Evolutionary conservation across 352 stramenopile species (phyloP).

Genomic region (Aphanomyces invadans): DNA sequence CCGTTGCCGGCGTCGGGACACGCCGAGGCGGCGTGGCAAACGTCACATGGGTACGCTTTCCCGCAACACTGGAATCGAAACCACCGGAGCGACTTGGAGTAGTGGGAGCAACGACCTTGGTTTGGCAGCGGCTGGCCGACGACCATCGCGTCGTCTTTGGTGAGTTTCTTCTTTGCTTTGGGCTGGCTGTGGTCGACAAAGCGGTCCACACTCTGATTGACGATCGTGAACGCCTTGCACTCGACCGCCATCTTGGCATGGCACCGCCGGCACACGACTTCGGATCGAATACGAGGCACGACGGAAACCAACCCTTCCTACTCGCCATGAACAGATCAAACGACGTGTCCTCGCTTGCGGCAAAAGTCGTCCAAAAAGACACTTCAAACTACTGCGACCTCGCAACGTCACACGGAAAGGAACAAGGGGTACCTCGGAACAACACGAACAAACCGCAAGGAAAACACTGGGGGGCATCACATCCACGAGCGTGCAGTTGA

Average conservation of each 20-base stretch:
- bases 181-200: slow-evolving; percentile 28
- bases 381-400: too few species aligned
- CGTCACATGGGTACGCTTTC: slow-evolving; percentile 71
- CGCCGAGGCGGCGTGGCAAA: slow-evolving; percentile 68
- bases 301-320: slow-evolving; percentile 57
- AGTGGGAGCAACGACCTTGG: slow-evolving; percentile 69
- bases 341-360: too few species aligned
- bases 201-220: slow-evolving; percentile 7
- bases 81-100: slow-evolving; percentile 71
- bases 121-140: slow-evolving; percentile 59
- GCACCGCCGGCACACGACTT: slow-evolving; percentile 64
- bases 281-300: slow-evolving; percentile 41
- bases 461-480: slow-evolving; percentile 52
- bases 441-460: slow-evolving; percentile 64
- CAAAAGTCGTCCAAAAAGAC: too few species aligned
- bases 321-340: too few species aligned
- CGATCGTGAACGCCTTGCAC: slow-evolving; percentile 8
- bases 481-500: slow-evolving; percentile 65
- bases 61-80: slow-evolving; percentile 83
- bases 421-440: slow-evolving; percentile 24
- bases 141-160: slow-evolving; percentile 46
- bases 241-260: slow-evolving; percentile 70
- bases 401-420: too few species aligned
- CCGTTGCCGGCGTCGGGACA: slow-evolving; percentile 51
- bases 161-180: slow-evolving; percentile 34